These are phyloP conservation scores for Blastomyces emzantsi DNA, from an alignment of 2,329 filamentous ascomycete genomes.

Conservation along the genomic window DNA sequence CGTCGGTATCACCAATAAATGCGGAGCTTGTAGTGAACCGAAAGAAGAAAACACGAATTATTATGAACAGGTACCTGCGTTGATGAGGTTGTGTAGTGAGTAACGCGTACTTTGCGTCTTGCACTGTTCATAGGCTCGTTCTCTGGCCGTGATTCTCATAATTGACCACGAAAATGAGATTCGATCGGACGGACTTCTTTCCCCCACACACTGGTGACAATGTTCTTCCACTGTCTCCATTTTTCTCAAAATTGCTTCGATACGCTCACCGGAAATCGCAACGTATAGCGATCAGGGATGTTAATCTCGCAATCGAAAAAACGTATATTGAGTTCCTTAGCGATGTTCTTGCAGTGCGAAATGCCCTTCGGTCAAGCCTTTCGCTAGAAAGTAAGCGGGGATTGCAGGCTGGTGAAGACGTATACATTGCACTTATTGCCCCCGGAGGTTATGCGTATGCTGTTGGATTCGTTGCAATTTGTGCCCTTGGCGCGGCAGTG, in stretches of 20 bases:
- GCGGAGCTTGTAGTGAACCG: not conserved
- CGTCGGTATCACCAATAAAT: not conserved
- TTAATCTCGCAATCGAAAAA: slow-evolving; percentile 16
- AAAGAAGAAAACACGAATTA: not conserved
- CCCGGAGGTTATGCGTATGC: slow-evolving; percentile 42
- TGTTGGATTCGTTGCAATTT: slow-evolving; percentile 41
- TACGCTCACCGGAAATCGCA: slow-evolving; percentile 20
- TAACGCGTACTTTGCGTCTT: not conserved
- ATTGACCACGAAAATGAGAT: slow-evolving; percentile 10
- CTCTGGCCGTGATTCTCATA: not conserved
- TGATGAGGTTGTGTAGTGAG: not conserved
- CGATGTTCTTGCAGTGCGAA: slow-evolving; percentile 15
- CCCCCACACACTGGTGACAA: slow-evolving; percentile 21
- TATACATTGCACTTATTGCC: slow-evolving; percentile 36
- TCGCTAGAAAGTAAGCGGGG: slow-evolving; percentile 11
- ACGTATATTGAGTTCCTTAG: slow-evolving; percentile 16
- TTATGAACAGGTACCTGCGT: not conserved
- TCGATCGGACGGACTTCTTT: slow-evolving; percentile 18
- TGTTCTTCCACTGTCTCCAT: slow-evolving; percentile 23
- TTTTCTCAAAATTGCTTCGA: slow-evolving; percentile 22
- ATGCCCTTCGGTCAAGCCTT: slow-evolving; percentile 10
- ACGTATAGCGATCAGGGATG: slow-evolving; percentile 17
- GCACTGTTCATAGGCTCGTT: not conserved
- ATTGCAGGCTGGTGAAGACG: slow-evolving; percentile 17
- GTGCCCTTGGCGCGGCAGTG: slow-evolving; percentile 40